phyloP scores from a whole-genome alignment of 1,284 basidiomycete genomes.

The Coniferiporia sulphurascens region DNA sequence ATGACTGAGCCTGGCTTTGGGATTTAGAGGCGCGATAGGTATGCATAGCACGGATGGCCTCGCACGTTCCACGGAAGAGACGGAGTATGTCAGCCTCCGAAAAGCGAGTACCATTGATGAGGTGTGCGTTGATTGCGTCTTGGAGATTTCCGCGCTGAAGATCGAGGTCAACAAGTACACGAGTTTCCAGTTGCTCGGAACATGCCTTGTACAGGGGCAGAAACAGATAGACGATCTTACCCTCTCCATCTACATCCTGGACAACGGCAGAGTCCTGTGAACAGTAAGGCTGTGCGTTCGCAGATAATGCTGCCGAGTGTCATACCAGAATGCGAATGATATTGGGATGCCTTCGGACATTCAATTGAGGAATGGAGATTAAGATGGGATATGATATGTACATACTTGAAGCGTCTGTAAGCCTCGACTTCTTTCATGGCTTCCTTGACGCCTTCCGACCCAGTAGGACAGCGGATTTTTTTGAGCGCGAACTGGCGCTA shows the following conservation, averaged over 20 bases:
- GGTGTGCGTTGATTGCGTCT: slow-evolving; percentile 87
- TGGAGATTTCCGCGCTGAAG: slow-evolving; percentile 85
- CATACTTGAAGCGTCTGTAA: slow-evolving; percentile 85
- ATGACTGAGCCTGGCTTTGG: slow-evolving; percentile 25
- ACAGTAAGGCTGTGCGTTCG: slow-evolving; percentile 11
- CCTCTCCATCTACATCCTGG: slow-evolving; percentile 89
- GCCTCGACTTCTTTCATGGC: slow-evolving; percentile 91
- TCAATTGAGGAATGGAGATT: slow-evolving; percentile 3
- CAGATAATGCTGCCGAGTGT: slow-evolving; percentile 3
- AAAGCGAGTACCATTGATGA: slow-evolving; percentile 79
- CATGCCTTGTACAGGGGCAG: slow-evolving; percentile 80
- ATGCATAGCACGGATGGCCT: slow-evolving; percentile 93
- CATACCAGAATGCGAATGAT: slow-evolving; percentile 81
- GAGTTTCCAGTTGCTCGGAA: slow-evolving; percentile 1
- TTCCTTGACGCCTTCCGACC: slow-evolving; percentile 74
- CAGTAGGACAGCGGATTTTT: slow-evolving; percentile 86
- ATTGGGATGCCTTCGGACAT: slow-evolving; percentile 68
- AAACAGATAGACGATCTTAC: slow-evolving; percentile 93
- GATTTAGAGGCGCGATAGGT: slow-evolving; percentile 57
- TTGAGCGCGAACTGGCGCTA: slow-evolving; percentile 90
- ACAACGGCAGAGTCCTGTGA: slow-evolving; percentile 86
- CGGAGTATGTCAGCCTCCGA: slow-evolving; percentile 85
- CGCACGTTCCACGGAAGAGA: slow-evolving; percentile 91
- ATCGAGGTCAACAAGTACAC: slow-evolving; percentile 24
- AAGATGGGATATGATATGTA: slow-evolving; percentile 19